Conservation (phyloP, 176 grass and related monocot species). For the Ensete ventricosum region DNA sequence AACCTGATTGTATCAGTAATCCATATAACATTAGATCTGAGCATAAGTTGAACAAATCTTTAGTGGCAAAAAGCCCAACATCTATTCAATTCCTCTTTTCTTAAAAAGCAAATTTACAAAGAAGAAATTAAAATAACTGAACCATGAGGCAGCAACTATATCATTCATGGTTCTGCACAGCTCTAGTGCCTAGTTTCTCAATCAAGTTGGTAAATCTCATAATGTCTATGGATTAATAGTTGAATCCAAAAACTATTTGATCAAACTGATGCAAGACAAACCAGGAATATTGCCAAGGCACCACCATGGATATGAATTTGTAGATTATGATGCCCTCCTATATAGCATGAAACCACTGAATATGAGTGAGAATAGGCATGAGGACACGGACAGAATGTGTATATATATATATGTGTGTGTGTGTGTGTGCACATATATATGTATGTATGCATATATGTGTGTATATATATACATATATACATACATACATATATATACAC, state of each 20-base stretch:
- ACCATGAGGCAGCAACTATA: no score
- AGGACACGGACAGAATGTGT: no score
- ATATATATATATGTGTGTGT: no score
- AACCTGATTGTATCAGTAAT: no score
- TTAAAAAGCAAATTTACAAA: not conserved
- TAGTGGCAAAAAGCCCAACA: no score
- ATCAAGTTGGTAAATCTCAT: not conserved
- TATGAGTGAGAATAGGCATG: not conserved
- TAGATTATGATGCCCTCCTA: not conserved
- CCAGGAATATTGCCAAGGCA: not conserved
- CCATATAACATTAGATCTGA: no score
- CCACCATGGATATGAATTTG: not conserved
- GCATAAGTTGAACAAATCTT: no score
- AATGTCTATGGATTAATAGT: not conserved
- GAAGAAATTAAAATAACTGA: not conserved
- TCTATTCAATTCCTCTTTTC: no score
- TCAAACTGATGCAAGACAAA: not conserved
- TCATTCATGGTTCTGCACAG: no score
- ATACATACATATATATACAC: no score
- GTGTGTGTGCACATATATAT: no score
- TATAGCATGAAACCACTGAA: not conserved
- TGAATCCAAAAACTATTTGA: not conserved
- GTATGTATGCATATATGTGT: accelerated
- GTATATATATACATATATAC: no score
- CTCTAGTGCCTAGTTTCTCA: not conserved